Evolutionary conservation across 208 protist genomes (phyloP), one percentile per base, ranked within the genome.

Genomic region (Hexamita inflata): DNA sequence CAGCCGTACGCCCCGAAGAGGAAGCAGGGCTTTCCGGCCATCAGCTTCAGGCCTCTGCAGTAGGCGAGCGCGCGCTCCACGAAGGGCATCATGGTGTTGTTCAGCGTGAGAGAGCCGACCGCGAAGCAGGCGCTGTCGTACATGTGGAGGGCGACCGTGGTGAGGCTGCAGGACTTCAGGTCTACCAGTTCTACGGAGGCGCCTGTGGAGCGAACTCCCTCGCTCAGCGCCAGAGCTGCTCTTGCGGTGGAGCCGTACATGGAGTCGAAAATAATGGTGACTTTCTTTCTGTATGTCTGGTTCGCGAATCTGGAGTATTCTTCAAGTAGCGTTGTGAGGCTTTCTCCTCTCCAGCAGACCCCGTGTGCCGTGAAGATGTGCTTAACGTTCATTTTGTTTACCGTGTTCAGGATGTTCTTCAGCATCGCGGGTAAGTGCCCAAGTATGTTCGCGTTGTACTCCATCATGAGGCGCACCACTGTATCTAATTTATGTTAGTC

Each of bases 371-470:
- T 49, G 9, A 70, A 38, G 35, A 70, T 13, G 35, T 70, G 42
- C 35, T 13, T 45, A 38, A 70, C 38, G 4, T 70, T 38, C 19
- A 70, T 2, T 2, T 35, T 70, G 9, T 38, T 70, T 15, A 38
- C 9, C 11, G 38, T 19, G 11, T 70, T 34, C 15, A 70, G 9
- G 11, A 4, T 19, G 2, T 40, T 49, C 11, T 34, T 7, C 9
- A 70, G 11, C 9, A 15, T 7, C 15, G 32, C 64, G 7, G 30
- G 24, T 15, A 70, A 70, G 4, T 9, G n/a, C 11, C 64, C 64
- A 15, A 70, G n/a, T 15, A 70, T 70, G 40, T 70, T 70, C 2
- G 64, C 64, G 2, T 15, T 70, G 40, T 70, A 70, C n/a, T 70
- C 64, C 4, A 4, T 4, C 24, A 70, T 45, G 9, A 70, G 35